Conservation (phyloP, 1,284 basidiomycete species). For the Apiotrichum veenhuisii region DNA sequence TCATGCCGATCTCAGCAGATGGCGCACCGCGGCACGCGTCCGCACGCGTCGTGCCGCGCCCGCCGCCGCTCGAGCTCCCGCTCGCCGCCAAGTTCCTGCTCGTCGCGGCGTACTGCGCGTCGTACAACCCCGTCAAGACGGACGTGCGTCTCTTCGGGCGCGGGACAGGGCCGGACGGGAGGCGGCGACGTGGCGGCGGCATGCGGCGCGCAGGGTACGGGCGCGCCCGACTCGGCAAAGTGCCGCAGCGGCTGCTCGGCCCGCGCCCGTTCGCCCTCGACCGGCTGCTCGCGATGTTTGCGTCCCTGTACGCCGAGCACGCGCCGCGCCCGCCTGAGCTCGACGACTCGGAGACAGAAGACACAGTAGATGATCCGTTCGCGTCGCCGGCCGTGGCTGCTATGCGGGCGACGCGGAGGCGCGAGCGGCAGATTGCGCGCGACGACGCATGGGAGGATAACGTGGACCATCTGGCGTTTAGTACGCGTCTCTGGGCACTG, state of each 20-base stretch:
- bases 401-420: constrained; percentile 55
- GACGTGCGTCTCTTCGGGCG: constrained; percentile 76
- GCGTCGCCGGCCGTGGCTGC: constrained; percentile 16
- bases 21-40: constrained; percentile 6
- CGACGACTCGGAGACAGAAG: constrained; percentile 21
- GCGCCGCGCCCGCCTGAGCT: constrained; percentile 52
- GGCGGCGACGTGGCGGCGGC: constrained; percentile 56
- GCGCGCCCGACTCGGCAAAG: constrained; percentile 39
- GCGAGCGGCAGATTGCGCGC: constrained; percentile 63
- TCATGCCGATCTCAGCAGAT: constrained; percentile 14
- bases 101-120: constrained; percentile 76
- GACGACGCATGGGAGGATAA: constrained; percentile 48
- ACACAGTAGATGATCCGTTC: constrained; percentile 32
- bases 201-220: constrained; percentile 48
- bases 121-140: constrained; percentile 75
- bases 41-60: constrained; percentile 25
- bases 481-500: constrained; percentile 52
- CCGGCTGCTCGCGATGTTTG: constrained; percentile 75
- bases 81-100: constrained; percentile 70
- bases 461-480: constrained; percentile 40
- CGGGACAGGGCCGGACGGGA: constrained; percentile 63
- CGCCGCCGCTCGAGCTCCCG: constrained; percentile 51
- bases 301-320: constrained; percentile 76
- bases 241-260: constrained; percentile 71
- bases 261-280: constrained; percentile 79